Evolutionary conservation across 1,139 yeast genomes (phyloP), one percentile per base, ranked within the genome.

Genomic region (Kazachstania sp.): DNA sequence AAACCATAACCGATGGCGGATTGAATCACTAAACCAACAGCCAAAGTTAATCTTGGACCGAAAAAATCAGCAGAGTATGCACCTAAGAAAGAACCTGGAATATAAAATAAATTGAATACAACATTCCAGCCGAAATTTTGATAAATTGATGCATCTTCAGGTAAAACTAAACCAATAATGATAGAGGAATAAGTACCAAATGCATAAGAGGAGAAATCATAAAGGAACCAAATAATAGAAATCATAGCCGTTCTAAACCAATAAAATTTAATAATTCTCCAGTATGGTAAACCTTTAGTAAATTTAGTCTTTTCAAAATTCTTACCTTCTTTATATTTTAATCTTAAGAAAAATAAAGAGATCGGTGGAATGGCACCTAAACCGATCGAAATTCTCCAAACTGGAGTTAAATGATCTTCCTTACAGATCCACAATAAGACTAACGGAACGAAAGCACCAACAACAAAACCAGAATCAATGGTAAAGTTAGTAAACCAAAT

Each of bases 91-190:
- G 95, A 76, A 55, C 97, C 97, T 12, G 97, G 97, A 38, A 90
- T 70, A 66, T 90, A 88, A 66, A 90, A 90, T 60, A 86, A 72
- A 67, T 86, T 87, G 60, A 90, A 77, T 4, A 90, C 92, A 51
- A 86, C 85, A 65, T 84, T 86, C 97, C 97, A 90, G 45, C 97
- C 97, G 69, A 87, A 86, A 23, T 84, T 76, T 64, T 81, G 77
- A 68, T 83, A 82, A 52, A 86, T 67, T 5, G 58, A 45, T 12
- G 57, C 54, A 56, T 81, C 78, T 40, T 74, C 75, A 45, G 73
- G 80, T 29, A 85, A 80, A 51, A 85, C 77, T 49, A 86, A 70
- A 40, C 69, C 65, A 34, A 73, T 71, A 54, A 86, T 70, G 54
- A 88, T 85, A 19, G 88, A 70, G 13, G 95, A 83, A 68, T 83